Base-by-base conservation (phyloP, 495 filamentous ascomycete genomes). In the Aspergillus bridgeri region DNA sequence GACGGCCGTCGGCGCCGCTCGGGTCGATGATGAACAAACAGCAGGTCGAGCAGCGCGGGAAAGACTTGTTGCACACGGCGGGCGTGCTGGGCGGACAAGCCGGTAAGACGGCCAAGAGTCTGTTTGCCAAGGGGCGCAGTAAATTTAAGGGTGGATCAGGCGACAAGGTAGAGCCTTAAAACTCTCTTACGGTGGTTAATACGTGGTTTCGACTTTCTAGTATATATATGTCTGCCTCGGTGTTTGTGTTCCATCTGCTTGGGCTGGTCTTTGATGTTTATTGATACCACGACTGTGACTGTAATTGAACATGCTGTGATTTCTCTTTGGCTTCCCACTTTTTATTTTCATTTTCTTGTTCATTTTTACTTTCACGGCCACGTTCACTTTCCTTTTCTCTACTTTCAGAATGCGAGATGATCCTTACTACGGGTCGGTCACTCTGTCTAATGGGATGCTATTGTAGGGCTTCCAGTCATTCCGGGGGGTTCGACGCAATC, bases 121-220 rank as follows among this genome's bases (percentile, higher is more conserved):
- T 96, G 51, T 86, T 96, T 69, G 88, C 86, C 57, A 94, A 93
- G 67, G 91, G 92, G 42, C 89, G 86, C 71, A 94, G 81, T 71
- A 92, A 89, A 69, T 83, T 94, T 66, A 83, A 84, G 59, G 78
- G 78, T 42, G 86, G 86, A 62, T 75, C 74, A 24, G 66, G 66
- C 50, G 89, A 92, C 66, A 94, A 93, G 88, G 90, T 90, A 85
- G 88, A 90, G 83, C 69, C 74, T 74, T 81, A 61, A 83, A 79
- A 74, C n/a, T 80, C 74, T 68, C 76, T 74, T 69, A 54, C 56
- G 48, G 25, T 56, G 44, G 27, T 42, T 48, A n/a, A 25, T 42
- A 19, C 33, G 21, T 0, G 19, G 52, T 46, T 24, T 44, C 15
- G 53, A n/a, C n/a, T n/a, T 29, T 29, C 27, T 9, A 45, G 13